Conservation (phyloP, 305 asterid genomes). For the Withania somnifera region DNA sequence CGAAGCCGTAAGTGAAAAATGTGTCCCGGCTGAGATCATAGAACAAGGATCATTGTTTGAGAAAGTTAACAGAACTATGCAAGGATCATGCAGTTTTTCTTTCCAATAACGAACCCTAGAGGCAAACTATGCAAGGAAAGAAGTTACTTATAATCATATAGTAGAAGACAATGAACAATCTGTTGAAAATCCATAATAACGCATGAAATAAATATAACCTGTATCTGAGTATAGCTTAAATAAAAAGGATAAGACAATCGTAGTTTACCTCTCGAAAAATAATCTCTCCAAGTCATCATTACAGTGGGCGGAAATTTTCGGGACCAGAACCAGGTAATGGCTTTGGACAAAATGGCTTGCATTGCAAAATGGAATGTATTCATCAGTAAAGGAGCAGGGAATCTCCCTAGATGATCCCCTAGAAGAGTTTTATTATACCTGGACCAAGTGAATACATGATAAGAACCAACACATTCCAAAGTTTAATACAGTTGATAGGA, state of each 20-base stretch:
- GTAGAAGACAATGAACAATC: background rate
- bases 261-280: slow-evolving; percentile 69
- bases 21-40: background rate
- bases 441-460: slow-evolving; percentile 16
- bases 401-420: slow-evolving; percentile 87
- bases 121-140: background rate
- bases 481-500: background rate
- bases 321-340: slow-evolving; percentile 88
- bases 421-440: slow-evolving; percentile 90
- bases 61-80: background rate
- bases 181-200: background rate
- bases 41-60: background rate
- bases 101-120: background rate
- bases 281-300: slow-evolving; percentile 81
- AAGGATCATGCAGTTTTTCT: background rate
- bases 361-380: slow-evolving; percentile 80
- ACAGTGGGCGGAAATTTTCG: slow-evolving; percentile 53
- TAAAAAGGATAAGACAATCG: background rate
- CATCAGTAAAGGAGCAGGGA: slow-evolving; percentile 95
- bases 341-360: slow-evolving; percentile 89
- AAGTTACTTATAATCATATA: background rate
- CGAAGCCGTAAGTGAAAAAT: background rate
- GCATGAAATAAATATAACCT: background rate
- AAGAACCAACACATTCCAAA: slow-evolving; percentile 1
- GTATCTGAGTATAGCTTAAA: background rate